phyloP scores from a whole-genome alignment of 495 filamentous ascomycete genomes.

The Extremus antarcticus region DNA sequence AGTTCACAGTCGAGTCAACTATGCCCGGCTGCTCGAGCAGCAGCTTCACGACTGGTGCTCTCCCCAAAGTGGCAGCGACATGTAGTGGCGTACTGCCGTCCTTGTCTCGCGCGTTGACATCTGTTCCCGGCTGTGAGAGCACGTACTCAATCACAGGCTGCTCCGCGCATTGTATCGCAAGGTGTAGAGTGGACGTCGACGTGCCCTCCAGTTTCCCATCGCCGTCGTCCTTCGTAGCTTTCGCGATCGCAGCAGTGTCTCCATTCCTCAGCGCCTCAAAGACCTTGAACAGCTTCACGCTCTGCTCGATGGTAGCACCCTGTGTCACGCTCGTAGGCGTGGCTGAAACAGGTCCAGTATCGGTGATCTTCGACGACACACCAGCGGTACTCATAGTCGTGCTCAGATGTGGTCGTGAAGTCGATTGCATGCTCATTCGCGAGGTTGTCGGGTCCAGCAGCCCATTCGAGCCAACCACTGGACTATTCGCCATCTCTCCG shows the following conservation, averaged over 20 bases:
- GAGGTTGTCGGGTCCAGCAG: slow-evolving; percentile 4
- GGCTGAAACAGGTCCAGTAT: background rate
- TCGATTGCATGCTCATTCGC: slow-evolving; percentile 9
- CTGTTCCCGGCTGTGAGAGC: slow-evolving; percentile 58
- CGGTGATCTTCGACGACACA: background rate
- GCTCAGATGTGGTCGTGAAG: slow-evolving; percentile 32
- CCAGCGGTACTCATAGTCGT: slow-evolving; percentile 28
- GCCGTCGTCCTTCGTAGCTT: slow-evolving; percentile 51
- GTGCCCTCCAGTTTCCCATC: slow-evolving; percentile 56
- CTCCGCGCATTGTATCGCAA: slow-evolving; percentile 96
- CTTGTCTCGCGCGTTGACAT: slow-evolving; percentile 81
- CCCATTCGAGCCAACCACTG: slow-evolving; percentile 2
- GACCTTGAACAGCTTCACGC: slow-evolving; percentile 82
- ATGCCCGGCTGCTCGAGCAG: slow-evolving; percentile 68
- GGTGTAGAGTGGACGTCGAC: slow-evolving; percentile 59
- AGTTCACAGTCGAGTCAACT: slow-evolving; percentile 86
- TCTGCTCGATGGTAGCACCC: slow-evolving; percentile 71
- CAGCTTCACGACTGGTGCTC: slow-evolving; percentile 64
- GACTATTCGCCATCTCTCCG: slow-evolving; percentile 26
- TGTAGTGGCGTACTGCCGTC: slow-evolving; percentile 93
- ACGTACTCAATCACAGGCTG: slow-evolving; percentile 93
- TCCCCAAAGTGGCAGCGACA: slow-evolving; percentile 70
- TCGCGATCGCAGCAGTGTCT: slow-evolving; percentile 80
- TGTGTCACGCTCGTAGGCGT: slow-evolving; percentile 20
- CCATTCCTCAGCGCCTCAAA: slow-evolving; percentile 87